Conservation (phyloP, 805 yeast species). For the Kuraishia piskuri region DNA sequence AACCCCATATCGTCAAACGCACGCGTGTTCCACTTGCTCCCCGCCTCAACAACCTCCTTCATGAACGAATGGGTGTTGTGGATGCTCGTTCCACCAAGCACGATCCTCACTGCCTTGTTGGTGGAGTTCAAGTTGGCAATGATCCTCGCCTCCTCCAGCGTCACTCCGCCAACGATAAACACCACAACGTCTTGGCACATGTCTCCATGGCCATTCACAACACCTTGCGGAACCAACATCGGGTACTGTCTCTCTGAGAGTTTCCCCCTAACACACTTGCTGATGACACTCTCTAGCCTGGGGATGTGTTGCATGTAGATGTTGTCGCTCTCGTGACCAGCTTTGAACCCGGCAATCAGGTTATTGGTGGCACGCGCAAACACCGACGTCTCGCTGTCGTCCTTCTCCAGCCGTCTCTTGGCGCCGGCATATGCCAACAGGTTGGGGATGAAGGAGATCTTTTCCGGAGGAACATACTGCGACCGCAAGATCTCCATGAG, state of each 20-base stretch:
- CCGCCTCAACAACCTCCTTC: constrained; percentile 11
- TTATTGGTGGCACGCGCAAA: constrained; percentile 15
- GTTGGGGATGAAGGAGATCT: constrained; percentile 34
- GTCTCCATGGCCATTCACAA: constrained; percentile 19
- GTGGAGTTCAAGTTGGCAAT: constrained; percentile 61
- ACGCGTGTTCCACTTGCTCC: not conserved
- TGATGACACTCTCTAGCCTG: constrained; percentile 42
- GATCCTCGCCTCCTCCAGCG: constrained; percentile 86
- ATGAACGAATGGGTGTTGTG: constrained; percentile 36
- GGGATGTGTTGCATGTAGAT: constrained; percentile 92
- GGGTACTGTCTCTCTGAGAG: constrained; percentile 32
- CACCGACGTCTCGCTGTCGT: constrained; percentile 21
- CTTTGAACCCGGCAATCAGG: constrained; percentile 25
- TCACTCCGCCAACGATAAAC: constrained; percentile 79
- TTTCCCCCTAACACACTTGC: constrained; percentile 30
- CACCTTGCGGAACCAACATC: constrained; percentile 29
- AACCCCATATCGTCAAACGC: not conserved
- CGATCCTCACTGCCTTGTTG: constrained; percentile 49
- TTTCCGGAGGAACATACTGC: constrained; percentile 24
- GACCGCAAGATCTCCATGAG: constrained; percentile 30
- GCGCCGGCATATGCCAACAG: constrained; percentile 37
- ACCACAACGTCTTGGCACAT: constrained; percentile 60
- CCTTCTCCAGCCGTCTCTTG: constrained; percentile 27
- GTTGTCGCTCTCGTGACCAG: constrained; percentile 42
- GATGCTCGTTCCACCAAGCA: constrained; percentile 76